A percentile compares a stretch with the other conserved stretches of the same genome.
These are phyloP conservation scores for Sicyos edulis DNA, from an alignment of 306 rosid genomes.

Conservation along the genomic window DNA sequence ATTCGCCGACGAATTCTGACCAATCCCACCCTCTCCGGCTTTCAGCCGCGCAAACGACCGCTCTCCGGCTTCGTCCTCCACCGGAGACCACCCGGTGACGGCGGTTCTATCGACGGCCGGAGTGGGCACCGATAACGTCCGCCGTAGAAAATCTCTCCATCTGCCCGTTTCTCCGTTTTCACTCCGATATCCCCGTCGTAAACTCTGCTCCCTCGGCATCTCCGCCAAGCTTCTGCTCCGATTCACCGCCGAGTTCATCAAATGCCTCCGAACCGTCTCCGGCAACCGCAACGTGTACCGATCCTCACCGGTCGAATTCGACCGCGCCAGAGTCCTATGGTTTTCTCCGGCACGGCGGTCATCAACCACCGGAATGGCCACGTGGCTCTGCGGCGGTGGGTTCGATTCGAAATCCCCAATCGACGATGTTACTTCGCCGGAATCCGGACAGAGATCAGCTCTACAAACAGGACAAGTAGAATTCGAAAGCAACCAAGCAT, in stretches of 20 bases:
- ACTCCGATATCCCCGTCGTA: conserved; percentile 43
- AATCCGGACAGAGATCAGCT: too few species aligned
- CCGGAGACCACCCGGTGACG: too few species aligned
- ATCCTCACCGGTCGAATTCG: conserved; percentile 65
- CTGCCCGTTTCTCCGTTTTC: conserved; percentile 33
- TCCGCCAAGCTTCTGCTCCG: conserved; percentile 24
- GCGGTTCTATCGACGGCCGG: neutral
- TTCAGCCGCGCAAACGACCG: too few species aligned
- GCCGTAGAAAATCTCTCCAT: neutral
- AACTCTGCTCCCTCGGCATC: conserved; percentile 42
- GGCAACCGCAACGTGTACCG: conserved; percentile 64
- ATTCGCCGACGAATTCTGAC: too few species aligned
- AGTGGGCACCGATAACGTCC: conserved; percentile 9
- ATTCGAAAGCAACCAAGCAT: too few species aligned
- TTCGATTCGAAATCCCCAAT: too few species aligned
- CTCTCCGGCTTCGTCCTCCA: too few species aligned
- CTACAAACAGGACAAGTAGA: too few species aligned
- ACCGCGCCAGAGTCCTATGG: conserved; percentile 29
- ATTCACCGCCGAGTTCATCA: conserved; percentile 39
- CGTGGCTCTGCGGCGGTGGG: too few species aligned
- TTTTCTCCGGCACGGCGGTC: conserved; percentile 11
- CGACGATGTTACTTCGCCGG: too few species aligned
- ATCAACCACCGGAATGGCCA: neutral
- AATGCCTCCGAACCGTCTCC: conserved; percentile 48
- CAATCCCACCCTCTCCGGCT: too few species aligned